Conservation (phyloP, 371 early-diverging fungal genomes). For the Cladochytrium tenue region DNA sequence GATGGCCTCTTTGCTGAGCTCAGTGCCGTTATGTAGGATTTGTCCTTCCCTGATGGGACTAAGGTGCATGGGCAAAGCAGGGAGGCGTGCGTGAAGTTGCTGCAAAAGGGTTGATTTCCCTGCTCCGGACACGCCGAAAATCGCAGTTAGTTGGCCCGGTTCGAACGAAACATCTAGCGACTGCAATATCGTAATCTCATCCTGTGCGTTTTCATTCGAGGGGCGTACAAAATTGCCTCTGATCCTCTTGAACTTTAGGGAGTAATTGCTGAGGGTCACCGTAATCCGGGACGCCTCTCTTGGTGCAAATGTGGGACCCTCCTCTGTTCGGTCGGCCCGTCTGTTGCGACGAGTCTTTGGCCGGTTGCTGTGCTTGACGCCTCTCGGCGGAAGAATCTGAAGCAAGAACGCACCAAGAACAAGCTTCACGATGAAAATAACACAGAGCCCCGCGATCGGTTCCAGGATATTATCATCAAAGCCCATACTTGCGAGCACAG, state of each 20-base stretch:
- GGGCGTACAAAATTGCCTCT: neutral
- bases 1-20: constrained; percentile 3
- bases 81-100: constrained; percentile 46
- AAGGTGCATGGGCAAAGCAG: constrained; percentile 16
- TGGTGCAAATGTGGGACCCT: constrained; percentile 11
- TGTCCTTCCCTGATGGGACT: constrained; percentile 19
- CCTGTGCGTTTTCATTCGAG: neutral
- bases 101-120: constrained; percentile 77
- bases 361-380: neutral
- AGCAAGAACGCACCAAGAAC: neutral
- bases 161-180: constrained; percentile 60
- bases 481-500: neutral
- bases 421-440: constrained; percentile 3
- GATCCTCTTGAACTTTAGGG: neutral
- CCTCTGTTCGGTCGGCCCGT: constrained; percentile 6
- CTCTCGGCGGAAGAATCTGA: neutral
- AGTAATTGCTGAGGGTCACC: neutral
- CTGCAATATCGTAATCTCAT: constrained; percentile 43
- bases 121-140: constrained; percentile 77
- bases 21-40: constrained; percentile 28
- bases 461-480: neutral
- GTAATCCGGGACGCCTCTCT: constrained; percentile 8
- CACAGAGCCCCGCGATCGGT: constrained; percentile 9
- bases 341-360: neutral
- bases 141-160: constrained; percentile 66